These are phyloP conservation scores for Vigna unguiculata DNA, from an alignment of 306 rosid species.

Conservation along the genomic window DNA sequence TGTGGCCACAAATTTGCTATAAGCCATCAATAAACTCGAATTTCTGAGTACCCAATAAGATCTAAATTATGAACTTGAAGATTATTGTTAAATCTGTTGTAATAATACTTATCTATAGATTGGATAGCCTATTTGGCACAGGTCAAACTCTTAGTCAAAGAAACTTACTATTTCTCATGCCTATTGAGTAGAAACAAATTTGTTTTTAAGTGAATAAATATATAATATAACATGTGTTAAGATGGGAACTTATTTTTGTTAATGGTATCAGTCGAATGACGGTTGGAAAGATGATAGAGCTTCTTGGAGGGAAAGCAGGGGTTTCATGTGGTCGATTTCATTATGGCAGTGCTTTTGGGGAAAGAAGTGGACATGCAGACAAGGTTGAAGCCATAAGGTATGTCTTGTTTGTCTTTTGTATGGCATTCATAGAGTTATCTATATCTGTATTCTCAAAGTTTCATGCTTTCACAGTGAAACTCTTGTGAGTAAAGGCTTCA, in stretches of 20 bases:
- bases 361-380: slow-evolving; percentile 99
- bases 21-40: not conserved
- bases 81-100: not conserved
- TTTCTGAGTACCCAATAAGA: not conserved
- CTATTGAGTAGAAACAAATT: slow-evolving; percentile 14
- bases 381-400: slow-evolving; percentile 93
- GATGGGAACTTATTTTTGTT: slow-evolving; percentile 26
- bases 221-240: not conserved
- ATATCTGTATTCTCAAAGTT: slow-evolving; percentile 30
- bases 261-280: slow-evolving; percentile 89
- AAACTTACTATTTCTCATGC: not conserved
- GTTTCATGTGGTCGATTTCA: slow-evolving; percentile 97
- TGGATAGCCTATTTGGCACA: slow-evolving; percentile 13
- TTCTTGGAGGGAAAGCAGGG: slow-evolving; percentile 97
- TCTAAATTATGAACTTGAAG: slow-evolving; percentile 11
- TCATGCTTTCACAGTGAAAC: slow-evolving; percentile 70
- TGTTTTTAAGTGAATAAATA: not conserved
- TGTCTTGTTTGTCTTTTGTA: slow-evolving; percentile 18
- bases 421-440: slow-evolving; percentile 25
- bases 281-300: slow-evolving; percentile 98
- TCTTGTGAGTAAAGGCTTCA: slow-evolving; percentile 82
- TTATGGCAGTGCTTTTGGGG: slow-evolving; percentile 99
- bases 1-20: slow-evolving; percentile 12
- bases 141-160: not conserved
- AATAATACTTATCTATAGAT: not conserved